Conservation (phyloP, 176 grass and related monocot genomes). For the Aegilops sharonensis region DNA sequence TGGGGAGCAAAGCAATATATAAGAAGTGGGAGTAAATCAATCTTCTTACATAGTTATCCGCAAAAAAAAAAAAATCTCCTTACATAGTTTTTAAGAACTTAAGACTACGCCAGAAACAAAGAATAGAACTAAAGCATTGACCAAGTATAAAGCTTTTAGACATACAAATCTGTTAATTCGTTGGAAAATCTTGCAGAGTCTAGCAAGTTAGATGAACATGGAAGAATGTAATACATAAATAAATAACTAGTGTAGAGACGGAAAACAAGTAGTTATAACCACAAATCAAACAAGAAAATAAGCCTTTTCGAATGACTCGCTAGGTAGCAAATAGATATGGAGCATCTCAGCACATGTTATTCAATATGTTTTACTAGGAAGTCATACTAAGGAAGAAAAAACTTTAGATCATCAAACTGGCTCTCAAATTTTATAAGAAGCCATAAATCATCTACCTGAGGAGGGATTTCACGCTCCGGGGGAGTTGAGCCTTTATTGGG, state of each 20-base stretch:
- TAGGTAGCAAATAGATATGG: not conserved
- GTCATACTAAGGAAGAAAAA: not conserved
- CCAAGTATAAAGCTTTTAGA: slow-evolving; percentile 1
- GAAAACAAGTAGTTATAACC: not conserved
- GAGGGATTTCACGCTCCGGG: slow-evolving; percentile 54
- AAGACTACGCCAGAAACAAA: not conserved
- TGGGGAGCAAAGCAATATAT: not conserved
- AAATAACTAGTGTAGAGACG: not conserved
- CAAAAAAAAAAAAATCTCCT: not conserved
- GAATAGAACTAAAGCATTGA: not conserved
- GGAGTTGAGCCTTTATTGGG: slow-evolving; percentile 55
- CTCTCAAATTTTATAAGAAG: slow-evolving; percentile 30
- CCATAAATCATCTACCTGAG: slow-evolving; percentile 58
- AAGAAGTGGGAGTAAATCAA: not conserved
- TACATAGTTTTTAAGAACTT: not conserved
- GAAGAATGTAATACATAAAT: slow-evolving; percentile 15
- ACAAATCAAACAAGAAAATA: not conserved
- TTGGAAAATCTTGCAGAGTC: not conserved
- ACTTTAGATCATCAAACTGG: slow-evolving; percentile 1
- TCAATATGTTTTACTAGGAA: not conserved
- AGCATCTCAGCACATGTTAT: not conserved
- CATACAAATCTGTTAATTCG: slow-evolving; percentile 4
- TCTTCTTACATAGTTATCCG: not conserved
- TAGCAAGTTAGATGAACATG: slow-evolving; percentile 10
- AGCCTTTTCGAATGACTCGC: not conserved